These are phyloP conservation scores for Zygoascus hellenicus DNA, from an alignment of 1,139 yeast species.

Conservation along the genomic window DNA sequence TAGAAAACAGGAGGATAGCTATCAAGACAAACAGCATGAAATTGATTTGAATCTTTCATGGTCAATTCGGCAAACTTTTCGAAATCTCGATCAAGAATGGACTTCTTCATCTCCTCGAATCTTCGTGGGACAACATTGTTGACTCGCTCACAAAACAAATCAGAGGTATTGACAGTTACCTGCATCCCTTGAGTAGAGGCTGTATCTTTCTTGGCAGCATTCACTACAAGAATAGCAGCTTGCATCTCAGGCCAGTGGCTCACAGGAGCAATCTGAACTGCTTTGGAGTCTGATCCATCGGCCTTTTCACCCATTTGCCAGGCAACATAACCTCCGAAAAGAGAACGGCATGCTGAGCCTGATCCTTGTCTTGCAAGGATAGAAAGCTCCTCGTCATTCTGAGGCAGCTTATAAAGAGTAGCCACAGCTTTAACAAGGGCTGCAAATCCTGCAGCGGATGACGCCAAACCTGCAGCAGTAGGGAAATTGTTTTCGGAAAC, in stretches of 20 bases:
- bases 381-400: slow-evolving; percentile 75
- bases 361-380: slow-evolving; percentile 96
- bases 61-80: slow-evolving; percentile 78
- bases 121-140: slow-evolving; percentile 77
- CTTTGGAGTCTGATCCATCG: slow-evolving; percentile 86
- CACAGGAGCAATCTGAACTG: slow-evolving; percentile 81
- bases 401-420: slow-evolving; percentile 71
- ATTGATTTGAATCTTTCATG: slow-evolving; percentile 93
- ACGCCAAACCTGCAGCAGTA: slow-evolving; percentile 97
- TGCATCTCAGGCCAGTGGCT: slow-evolving; percentile 90
- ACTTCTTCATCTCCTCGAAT: slow-evolving; percentile 70
- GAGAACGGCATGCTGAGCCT: slow-evolving; percentile 95
- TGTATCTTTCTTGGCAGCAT: slow-evolving; percentile 89
- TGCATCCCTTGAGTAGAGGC: slow-evolving; percentile 97
- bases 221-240: slow-evolving; percentile 87
- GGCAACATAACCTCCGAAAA: slow-evolving; percentile 96
- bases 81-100: slow-evolving; percentile 70
- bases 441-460: slow-evolving; percentile 97
- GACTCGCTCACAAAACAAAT: slow-evolving; percentile 74
- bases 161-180: slow-evolving; percentile 81
- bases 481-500: slow-evolving; percentile 97
- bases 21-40: slow-evolving; percentile 95
- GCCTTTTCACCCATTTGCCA: slow-evolving; percentile 88
- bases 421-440: slow-evolving; percentile 89
- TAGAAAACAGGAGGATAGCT: slow-evolving; percentile 94